Base-by-base conservation (phyloP, 805 yeast species). In the Tanozyma kutaoensis region DNA sequence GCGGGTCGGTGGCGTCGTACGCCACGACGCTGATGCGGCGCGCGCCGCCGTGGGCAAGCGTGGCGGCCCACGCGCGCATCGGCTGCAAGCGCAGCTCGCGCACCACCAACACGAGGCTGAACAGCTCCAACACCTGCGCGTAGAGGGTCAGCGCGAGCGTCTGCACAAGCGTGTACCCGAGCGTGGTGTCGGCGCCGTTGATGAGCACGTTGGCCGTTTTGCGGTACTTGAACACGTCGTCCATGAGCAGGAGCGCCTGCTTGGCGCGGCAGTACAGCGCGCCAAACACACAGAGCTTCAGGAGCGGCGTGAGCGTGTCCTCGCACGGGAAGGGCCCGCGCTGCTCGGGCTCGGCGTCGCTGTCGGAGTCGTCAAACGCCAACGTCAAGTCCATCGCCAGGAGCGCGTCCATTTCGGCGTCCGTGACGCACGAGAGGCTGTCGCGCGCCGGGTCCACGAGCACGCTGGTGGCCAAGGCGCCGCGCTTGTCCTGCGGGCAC, bases 381-480 rank as follows among this genome's bases (percentile, higher is more conserved):
- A 55, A 41, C 15, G 37, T 29, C 7, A 50, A 38, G 31, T 56
- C 53, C 10, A 51, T 27, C 1, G 29, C 20, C 6, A 31, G 35
- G 23, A 57, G 29, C 12, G 30, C 28, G 2, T 37, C 42, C 13
- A 48, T 30, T 4, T 40, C 40, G 3, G 35, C 43, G 1, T 48
- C 50, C 20, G 38, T 40, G 6, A 57, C 40, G n/a, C 39, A 44
- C 1, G 58, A 25, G 12, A 58, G 13, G 14, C 43, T 28, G 38
- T 76, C 82, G 20, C 52, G 43, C 8, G 43, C 40, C 11, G 79
- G 73, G 32, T 72, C 66, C 3, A 77, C 46, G 13, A 70, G 41
- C 8, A 77, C 55, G 24, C 72, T 64, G 3, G 79, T 59, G 20
- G 75, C 66, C 15, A 76, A 46, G 3, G 78, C 51, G 7, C 86